Evolutionary conservation across 257 asterid genomes (phyloP), one percentile per base, ranked within the genome.

Genomic region (Jasminum sambac): DNA sequence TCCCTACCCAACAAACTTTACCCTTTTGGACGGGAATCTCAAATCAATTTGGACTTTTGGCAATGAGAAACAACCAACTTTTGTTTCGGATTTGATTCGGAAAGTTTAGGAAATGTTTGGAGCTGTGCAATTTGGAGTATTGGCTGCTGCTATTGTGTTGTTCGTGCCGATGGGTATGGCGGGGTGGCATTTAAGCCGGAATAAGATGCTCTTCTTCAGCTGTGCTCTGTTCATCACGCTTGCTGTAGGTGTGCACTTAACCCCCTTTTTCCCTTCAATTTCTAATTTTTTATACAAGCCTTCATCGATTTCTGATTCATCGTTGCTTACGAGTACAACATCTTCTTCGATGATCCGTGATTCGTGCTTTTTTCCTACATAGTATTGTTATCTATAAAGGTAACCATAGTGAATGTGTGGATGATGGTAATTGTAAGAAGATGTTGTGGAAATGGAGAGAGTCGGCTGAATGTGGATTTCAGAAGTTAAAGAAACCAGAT

Each of bases 141-240:
- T 91, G 81, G 98, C 98, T 67, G 99, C 97, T 79, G 90, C 91
- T 37, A 41, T 95, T 46, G 98, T 95, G 39, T 77, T 95, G 6
- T 95, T 91, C 55, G 97, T 95, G 42, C 98, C 99, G 25, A 80
- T 95, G 88, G 97, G 92, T 44, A 89, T 95, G 98, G 98, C 99
- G 58, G 99, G 99, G 43, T 91, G 97, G 97, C 98, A 89, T 79
- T 78, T 95, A 78, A 95, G 98, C 78, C 96, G 99, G 37, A 95
- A 91, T 88, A 91, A 90, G 83, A 80, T 95, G 87, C 90, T 95
- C 30, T 89, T 95, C 76, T 95, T 95, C 85, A 95, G 99, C 79
- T 84, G 99, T 73, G 96, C 99, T 73, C 89, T 89, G 48, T 95
- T 95, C 85, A 91, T 95, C 63, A 88, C 98, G n/a, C 95, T 95